A percentile compares a stretch with the other conserved stretches of the same genome.
Conservation (phyloP, 176 grass and related monocot species). For the Musa itinerans region DNA sequence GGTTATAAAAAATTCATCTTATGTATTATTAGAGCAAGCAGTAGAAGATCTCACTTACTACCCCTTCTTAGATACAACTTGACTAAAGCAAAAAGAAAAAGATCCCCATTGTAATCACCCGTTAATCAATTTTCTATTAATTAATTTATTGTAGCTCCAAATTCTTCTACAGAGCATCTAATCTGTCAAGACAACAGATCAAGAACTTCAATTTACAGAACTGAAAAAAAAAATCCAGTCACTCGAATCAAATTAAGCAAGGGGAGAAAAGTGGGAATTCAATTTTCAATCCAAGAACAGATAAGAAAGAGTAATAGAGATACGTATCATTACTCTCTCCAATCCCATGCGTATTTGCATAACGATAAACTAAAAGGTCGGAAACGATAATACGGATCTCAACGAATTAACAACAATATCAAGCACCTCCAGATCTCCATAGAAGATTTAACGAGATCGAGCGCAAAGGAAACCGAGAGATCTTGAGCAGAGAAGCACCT, state of each 20-base stretch:
- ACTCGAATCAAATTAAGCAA: background rate
- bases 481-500: constrained; percentile 25
- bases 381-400: background rate
- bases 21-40: too few relatives aligned
- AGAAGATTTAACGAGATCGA: background rate
- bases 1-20: too few relatives aligned
- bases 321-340: background rate
- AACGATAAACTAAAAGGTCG: background rate
- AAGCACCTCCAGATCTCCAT: background rate
- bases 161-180: too few relatives aligned
- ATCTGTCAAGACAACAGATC: too few relatives aligned
- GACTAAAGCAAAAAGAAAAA: too few relatives aligned
- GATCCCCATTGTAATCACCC: too few relatives aligned
- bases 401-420: background rate
- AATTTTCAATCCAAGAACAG: background rate
- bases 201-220: too few relatives aligned
- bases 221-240: too few relatives aligned
- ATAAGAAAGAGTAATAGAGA: background rate
- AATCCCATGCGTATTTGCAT: background rate
- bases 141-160: too few relatives aligned
- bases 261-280: background rate
- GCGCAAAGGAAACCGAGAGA: background rate
- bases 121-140: too few relatives aligned
- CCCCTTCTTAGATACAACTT: too few relatives aligned
- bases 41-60: too few relatives aligned